Conservation (phyloP, 257 asterid genomes). For the Solanum megistacrolobum region DNA sequence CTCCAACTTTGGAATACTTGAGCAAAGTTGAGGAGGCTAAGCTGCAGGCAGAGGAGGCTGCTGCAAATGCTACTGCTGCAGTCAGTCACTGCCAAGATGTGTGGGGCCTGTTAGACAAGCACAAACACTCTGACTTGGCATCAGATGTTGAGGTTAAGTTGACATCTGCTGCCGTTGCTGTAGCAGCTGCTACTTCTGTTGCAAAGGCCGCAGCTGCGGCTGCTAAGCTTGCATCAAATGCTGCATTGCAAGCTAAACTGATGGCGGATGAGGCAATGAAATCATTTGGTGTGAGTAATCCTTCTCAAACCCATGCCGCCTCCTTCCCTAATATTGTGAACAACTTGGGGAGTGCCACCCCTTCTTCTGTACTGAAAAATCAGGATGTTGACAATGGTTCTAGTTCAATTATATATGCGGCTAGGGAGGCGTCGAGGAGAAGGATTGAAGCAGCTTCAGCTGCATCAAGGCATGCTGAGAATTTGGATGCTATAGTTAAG, state of each 20-base stretch:
- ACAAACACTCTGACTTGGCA: conserved; percentile 46
- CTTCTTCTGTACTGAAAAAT: conserved; percentile 46
- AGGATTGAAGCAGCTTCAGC: conserved; percentile 93
- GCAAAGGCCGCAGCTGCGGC: conserved; percentile 99
- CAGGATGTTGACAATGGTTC: conserved; percentile 41
- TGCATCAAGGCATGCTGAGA: conserved; percentile 91
- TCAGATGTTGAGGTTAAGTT: conserved; percentile 58
- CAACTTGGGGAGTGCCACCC: conserved; percentile 37
- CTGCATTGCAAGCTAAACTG: conserved; percentile 71
- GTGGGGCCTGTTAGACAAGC: conserved; percentile 67
- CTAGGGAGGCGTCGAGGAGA: conserved; percentile 88
- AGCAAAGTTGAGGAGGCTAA: conserved; percentile 73
- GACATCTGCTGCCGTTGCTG: conserved; percentile 81
- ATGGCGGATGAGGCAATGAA: conserved; percentile 76
- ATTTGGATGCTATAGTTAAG: conserved; percentile 77
- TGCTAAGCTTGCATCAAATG: conserved; percentile 84
- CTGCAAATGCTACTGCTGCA: conserved; percentile 67
- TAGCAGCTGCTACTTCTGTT: conserved; percentile 93
- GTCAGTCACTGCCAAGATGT: conserved; percentile 67
- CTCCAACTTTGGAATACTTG: conserved; percentile 25
- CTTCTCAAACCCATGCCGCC: conserved; percentile 9
- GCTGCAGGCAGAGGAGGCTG: conserved; percentile 83
- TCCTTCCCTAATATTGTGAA: conserved; percentile 21
- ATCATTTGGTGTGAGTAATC: conserved; percentile 20
- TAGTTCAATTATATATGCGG: conserved; percentile 58